Percentiles rank a stretch among this genome's conserved stretches.
These are phyloP conservation scores for Vaccinium vitisidaea DNA, from an alignment of 148 eudicot genomes.

Conservation along the genomic window DNA sequence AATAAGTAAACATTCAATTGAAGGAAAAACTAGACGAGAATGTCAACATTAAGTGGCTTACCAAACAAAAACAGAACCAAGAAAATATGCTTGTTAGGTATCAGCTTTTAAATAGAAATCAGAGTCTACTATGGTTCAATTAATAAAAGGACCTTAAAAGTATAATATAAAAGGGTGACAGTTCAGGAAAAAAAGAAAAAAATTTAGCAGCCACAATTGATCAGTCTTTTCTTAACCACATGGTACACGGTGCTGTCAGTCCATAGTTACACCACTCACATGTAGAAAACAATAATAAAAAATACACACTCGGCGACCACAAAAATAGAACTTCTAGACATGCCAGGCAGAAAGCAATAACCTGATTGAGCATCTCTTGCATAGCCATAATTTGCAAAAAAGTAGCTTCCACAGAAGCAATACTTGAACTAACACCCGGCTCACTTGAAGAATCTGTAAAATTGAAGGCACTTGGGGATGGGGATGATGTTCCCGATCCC, in stretches of 20 bases:
- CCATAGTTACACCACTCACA: neutral
- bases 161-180: conserved; percentile 4
- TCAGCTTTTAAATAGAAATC: neutral
- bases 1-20: neutral
- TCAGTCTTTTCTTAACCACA: neutral
- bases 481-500: conserved; percentile 53
- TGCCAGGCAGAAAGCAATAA: conserved; percentile 24
- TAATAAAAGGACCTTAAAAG: neutral
- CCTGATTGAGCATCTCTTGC: conserved; percentile 73
- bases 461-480: conserved; percentile 57
- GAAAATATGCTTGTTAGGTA: neutral
- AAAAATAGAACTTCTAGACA: neutral
- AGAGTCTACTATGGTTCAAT: neutral
- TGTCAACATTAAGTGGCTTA: neutral
- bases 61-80: neutral
- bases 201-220: neutral
- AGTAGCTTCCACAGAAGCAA: conserved; percentile 42
- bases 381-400: conserved; percentile 49
- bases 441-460: conserved; percentile 58
- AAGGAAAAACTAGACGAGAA: neutral
- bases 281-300: neutral
- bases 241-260: neutral
- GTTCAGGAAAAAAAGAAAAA: neutral
- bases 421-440: conserved; percentile 40
- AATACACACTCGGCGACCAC: neutral